Conservation (phyloP, 768 basidiomycete species). For the Leccinum aurantiacum region DNA sequence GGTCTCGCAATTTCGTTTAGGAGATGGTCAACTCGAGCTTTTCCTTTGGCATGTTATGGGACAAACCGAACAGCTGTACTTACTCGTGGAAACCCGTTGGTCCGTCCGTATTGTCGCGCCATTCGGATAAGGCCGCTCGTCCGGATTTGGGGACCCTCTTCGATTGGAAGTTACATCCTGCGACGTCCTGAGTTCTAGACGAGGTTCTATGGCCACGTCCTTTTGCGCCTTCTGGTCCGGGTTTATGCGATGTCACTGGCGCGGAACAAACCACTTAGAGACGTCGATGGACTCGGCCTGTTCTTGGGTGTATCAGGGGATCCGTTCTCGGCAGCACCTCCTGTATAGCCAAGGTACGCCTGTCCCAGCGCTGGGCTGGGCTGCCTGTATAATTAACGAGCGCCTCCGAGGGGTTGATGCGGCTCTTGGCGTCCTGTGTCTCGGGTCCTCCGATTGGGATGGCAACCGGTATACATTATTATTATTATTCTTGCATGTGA, state of each 20-base stretch:
- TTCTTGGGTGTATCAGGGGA: slow-evolving; percentile 9
- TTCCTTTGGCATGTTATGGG: slow-evolving; percentile 39
- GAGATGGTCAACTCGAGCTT: slow-evolving; percentile 44
- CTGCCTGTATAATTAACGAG: slow-evolving; percentile 9
- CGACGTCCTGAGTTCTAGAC: slow-evolving; percentile 22
- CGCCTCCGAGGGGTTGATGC: slow-evolving; percentile 5
- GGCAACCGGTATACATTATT: slow-evolving; percentile 1
- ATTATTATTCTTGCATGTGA: slow-evolving; percentile 19
- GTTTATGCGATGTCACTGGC: slow-evolving; percentile 8
- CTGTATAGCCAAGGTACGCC: slow-evolving; percentile 18
- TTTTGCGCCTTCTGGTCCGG: slow-evolving; percentile 17
- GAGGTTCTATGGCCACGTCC: slow-evolving; percentile 6
- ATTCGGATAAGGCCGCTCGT: slow-evolving; percentile 31
- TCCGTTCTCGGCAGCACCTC: slow-evolving; percentile 1
- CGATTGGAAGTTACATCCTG: slow-evolving; percentile 16
- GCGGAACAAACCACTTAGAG: slow-evolving; percentile 2
- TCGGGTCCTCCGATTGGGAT: not conserved
- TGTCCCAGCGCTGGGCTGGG: slow-evolving; percentile 2
- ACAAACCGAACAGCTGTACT: slow-evolving; percentile 39
- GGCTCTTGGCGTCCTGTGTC: slow-evolving; percentile 16
- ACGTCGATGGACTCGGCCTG: not conserved
- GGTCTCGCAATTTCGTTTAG: slow-evolving; percentile 49
- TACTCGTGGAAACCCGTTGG: slow-evolving; percentile 39
- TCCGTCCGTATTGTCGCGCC: slow-evolving; percentile 33
- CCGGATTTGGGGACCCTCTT: slow-evolving; percentile 27